Evolutionary conservation across 2,329 filamentous ascomycete species (phyloP), one percentile per base, ranked within the genome.

Genomic region (Fusarium neocosmosporiellum): DNA sequence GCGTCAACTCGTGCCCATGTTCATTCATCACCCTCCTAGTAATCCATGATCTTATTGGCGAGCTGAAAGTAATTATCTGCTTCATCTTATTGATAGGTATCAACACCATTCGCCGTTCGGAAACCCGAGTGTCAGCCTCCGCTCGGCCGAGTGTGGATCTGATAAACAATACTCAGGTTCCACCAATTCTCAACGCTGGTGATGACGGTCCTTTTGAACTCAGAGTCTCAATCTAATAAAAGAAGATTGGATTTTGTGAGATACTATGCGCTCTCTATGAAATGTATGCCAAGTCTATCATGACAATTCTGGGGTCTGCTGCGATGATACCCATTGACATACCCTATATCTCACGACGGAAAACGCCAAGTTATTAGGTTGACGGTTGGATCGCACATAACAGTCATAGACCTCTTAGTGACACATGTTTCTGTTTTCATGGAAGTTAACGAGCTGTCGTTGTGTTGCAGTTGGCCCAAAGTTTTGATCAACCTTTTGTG

Each of bases 61-160:
- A 13, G 27, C 24, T 29, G 2, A 50, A 27, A 7, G 16, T 27
- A 29, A 18, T 31, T 6, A 27, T 48, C 5, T 11, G 5, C 9
- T 24, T 29, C 14, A 29, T 20, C 18, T n/a, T 4, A n/a, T 29
- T 13, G 16, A 11, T 24, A 43, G 4, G 16, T 13, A 29, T 50
- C 18, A n/a, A 27, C 6, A n/a, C n/a, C 6, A 16, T 46, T 20
- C 54, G 27, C 27, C 48, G 14, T 43, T 63, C 60, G 60, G 60
- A 63, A 33, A 8, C 60, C 60, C 33, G 59, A 63, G 48, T 41
- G 18, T 55, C 33, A 55, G 27, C 53, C 46, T 63, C 60, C 60
- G 60, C 36, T 63, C 60, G 48, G 34, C 60, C 60, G 60, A 63
- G 60, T 43, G 59, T 54, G 36, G 34, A 63, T 55, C 60, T 31